These are phyloP conservation scores for Grigorovia yakushimaensis DNA, from an alignment of 805 yeast genomes.

Conservation along the genomic window DNA sequence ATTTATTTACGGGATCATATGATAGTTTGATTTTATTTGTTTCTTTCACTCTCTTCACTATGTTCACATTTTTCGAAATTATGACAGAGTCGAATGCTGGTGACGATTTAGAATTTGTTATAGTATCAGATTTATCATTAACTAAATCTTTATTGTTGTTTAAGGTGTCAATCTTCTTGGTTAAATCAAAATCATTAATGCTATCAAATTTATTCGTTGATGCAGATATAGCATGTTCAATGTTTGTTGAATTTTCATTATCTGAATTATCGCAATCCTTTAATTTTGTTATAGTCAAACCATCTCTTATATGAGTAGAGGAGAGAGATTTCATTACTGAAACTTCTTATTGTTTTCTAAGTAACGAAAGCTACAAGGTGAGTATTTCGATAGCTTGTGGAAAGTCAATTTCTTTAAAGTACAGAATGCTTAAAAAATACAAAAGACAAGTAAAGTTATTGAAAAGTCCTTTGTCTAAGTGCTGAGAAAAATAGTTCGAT, in stretches of 20 bases:
- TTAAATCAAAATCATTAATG: background rate
- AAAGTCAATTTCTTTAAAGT: too few species aligned
- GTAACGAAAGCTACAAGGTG: too few species aligned
- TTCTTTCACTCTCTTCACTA: constrained; percentile 44
- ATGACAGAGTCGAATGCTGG: constrained; percentile 21
- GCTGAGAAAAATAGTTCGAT: too few species aligned
- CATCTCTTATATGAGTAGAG: background rate
- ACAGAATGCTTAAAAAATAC: too few species aligned
- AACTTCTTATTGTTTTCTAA: too few species aligned
- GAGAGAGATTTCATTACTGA: constrained; percentile 4
- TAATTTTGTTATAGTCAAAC: background rate
- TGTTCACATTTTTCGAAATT: background rate
- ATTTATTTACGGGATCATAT: constrained; percentile 76
- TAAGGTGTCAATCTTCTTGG: too few species aligned
- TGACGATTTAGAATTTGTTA: constrained; percentile 6
- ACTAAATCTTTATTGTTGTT: too few species aligned
- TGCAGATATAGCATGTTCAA: too few species aligned
- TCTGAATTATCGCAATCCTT: background rate
- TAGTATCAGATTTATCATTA: background rate
- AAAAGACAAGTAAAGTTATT: too few species aligned
- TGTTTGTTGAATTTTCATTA: background rate
- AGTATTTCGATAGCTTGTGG: too few species aligned
- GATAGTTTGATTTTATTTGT: constrained; percentile 72
- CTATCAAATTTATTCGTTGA: too few species aligned
- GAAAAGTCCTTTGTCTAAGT: too few species aligned